Conservation (phyloP, 106 monocot genomes). For the Gastrodia elata region DNA sequence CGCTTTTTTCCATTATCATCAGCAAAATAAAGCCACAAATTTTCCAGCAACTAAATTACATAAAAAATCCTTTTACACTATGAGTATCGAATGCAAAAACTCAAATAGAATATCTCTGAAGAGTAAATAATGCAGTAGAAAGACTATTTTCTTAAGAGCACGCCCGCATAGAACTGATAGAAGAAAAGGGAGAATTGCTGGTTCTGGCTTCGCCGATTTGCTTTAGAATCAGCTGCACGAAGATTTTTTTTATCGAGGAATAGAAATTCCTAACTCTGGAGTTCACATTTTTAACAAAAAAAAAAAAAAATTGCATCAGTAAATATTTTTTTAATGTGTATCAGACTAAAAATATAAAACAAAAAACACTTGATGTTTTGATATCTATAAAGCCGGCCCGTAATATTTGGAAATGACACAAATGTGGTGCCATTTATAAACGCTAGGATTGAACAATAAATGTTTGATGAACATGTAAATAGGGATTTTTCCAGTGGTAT, state of each 20-base stretch:
- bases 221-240: not conserved
- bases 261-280: conserved; percentile 4
- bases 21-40: too few species aligned
- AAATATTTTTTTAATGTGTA: not conserved
- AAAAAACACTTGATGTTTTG: not conserved
- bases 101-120: too few species aligned
- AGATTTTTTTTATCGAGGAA: conserved; percentile 4
- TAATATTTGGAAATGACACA: not conserved
- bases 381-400: not conserved
- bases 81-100: too few species aligned
- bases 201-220: not conserved
- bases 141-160: too few species aligned
- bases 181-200: too few species aligned
- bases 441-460: not conserved
- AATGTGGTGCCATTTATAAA: not conserved
- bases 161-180: too few species aligned
- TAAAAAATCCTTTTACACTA: too few species aligned
- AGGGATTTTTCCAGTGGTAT: too few species aligned
- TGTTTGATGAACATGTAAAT: too few species aligned
- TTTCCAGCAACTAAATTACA: too few species aligned
- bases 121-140: too few species aligned
- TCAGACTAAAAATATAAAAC: not conserved
- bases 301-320: not conserved
- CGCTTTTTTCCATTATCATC: too few species aligned
- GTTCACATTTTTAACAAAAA: not conserved